Percentiles rank a stretch among this genome's conserved stretches.
phyloP scores from a whole-genome alignment of 768 basidiomycete species.

The Tylopilus intermedius region DNA sequence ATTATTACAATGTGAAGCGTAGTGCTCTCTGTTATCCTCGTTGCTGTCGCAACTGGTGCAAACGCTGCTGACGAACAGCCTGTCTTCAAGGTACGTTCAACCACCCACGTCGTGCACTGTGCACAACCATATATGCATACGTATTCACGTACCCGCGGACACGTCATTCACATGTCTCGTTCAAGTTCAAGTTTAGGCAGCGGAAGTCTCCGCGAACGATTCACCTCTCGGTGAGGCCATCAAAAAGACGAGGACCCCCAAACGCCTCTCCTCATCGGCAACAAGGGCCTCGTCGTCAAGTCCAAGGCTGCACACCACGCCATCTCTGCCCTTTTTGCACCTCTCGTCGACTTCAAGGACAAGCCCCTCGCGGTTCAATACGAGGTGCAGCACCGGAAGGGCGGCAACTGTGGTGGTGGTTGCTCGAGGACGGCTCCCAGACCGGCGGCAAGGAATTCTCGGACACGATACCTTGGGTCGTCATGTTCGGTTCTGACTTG shows the following conservation, averaged over 20 bases:
- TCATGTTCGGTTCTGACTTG: slow-evolving; percentile 98
- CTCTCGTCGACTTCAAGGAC: slow-evolving; percentile 72
- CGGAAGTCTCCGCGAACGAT: slow-evolving; percentile 87
- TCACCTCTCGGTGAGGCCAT: slow-evolving; percentile 86
- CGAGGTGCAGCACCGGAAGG: slow-evolving; percentile 99
- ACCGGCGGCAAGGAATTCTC: slow-evolving; percentile 89
- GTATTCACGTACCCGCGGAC: background rate
- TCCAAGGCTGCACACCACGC: slow-evolving; percentile 98
- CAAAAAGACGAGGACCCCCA: slow-evolving; percentile 93
- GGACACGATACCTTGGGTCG: slow-evolving; percentile 88
- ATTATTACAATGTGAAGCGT: slow-evolving; percentile 73
- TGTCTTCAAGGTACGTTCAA: slow-evolving; percentile 55
- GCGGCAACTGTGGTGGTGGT: slow-evolving; percentile 98
- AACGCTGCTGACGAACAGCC: slow-evolving; percentile 61
- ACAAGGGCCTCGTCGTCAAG: slow-evolving; percentile 91
- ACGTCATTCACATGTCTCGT: slow-evolving; percentile 1
- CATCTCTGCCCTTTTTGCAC: slow-evolving; percentile 86
- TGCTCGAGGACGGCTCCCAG: slow-evolving; percentile 92
- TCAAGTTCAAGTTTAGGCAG: slow-evolving; percentile 43
- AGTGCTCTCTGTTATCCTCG: slow-evolving; percentile 71
- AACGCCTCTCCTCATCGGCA: slow-evolving; percentile 71
- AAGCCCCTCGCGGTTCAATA: slow-evolving; percentile 95
- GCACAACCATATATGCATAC: slow-evolving; percentile 5
- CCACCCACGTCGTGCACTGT: background rate
- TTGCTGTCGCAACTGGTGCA: slow-evolving; percentile 59